These are phyloP conservation scores for Epichloe gansuensis DNA, from an alignment of 2,329 filamentous ascomycete species.

Conservation along the genomic window DNA sequence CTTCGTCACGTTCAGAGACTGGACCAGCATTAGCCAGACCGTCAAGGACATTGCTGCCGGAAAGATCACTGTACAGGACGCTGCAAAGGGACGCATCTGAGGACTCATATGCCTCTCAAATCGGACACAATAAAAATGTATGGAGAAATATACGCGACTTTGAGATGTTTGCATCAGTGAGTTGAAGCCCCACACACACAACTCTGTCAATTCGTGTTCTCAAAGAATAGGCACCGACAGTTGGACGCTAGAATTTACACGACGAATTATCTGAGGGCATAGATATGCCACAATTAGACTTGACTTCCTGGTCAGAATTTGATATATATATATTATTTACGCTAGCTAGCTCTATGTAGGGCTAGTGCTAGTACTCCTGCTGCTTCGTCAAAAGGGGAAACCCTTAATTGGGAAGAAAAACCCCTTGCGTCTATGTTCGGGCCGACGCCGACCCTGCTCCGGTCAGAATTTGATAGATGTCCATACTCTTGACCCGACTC, in stretches of 20 bases:
- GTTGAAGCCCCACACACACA: too few species aligned
- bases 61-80: conserved; percentile 56
- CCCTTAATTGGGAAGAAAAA: too few species aligned
- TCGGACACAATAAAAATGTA: too few species aligned
- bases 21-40: conserved; percentile 63
- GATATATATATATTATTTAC: too few species aligned
- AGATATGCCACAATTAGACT: background rate
- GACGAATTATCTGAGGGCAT: background rate
- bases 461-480: conserved; percentile 5
- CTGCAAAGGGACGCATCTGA: conserved; percentile 41
- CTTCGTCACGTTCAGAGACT: conserved; percentile 79
- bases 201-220: background rate
- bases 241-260: background rate
- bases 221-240: background rate
- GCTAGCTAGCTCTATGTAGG: too few species aligned
- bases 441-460: too few species aligned
- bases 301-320: conserved; percentile 2
- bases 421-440: too few species aligned
- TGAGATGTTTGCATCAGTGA: too few species aligned
- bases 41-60: conserved; percentile 69
- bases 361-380: too few species aligned
- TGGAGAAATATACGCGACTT: too few species aligned
- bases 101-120: background rate
- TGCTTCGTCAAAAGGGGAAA: too few species aligned
- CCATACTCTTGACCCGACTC: background rate